Evolutionary conservation across 495 filamentous ascomycete genomes (phyloP), one percentile per base, ranked within the genome.

Genomic region (Penicillium alfredii): DNA sequence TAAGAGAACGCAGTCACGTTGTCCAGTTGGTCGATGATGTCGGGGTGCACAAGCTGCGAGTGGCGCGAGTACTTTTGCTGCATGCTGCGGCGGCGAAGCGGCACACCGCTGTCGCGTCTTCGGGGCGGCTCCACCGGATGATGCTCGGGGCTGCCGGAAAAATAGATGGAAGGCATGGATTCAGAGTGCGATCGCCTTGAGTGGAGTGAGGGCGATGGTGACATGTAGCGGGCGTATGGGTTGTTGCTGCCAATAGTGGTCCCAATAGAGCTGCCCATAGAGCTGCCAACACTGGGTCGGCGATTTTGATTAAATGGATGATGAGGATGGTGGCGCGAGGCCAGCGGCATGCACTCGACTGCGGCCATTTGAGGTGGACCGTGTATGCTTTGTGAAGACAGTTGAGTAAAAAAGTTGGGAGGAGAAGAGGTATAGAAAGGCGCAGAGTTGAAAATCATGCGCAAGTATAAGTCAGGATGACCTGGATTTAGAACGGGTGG

Each of bases 11-110:
- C 66, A 3, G 68, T 71, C 2, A 80, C 61, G 33, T 68, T 61
- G 47, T 94, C 92, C 0, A 98, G 73, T 3, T 69, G 55, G 59
- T 98, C 92, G 45, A 98, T 88, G 8, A 69, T 68, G 51, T 98
- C 92, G 0, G 85, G 65, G 19, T 79, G 74, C 10, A 84, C 78
- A 8, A 81, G 66, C 33, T 76, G 75, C 33, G 71, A 77, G 42
- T 74, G 76, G 6, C 74, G 69, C 2, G 84, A 70, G 52, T 81
- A 44, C 16, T 21, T 36, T 26, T 50, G 40, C 1, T 44, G 56
- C 13, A 50, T 38, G n/a, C 42, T 35, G 35, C 41, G 42, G 6
- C 45, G 50, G 15, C 44, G 39, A 18, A 36, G 51, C 13, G 47
- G 32, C 10, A 23, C 30, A 20, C 52, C 35, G 15, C 23, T 38